Base-by-base conservation (phyloP, 139 green algal species). In the Trebouxia sp. region DNA sequence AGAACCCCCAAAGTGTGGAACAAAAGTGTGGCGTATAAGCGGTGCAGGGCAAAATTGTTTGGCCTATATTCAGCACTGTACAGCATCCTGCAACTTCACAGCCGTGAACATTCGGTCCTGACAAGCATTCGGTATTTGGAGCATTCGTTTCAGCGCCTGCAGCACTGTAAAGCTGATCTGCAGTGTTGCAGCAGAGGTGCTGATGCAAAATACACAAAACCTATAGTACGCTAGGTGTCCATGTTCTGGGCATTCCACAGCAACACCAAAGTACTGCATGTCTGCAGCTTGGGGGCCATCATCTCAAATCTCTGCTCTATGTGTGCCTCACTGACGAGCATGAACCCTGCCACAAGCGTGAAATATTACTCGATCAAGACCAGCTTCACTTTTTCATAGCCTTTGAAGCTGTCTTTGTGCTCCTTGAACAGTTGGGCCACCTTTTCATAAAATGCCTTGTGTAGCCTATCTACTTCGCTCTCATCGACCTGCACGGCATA, bases 371-470 rank as follows among this genome's bases (percentile, higher is more conserved):
- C 8, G 12, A 67, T 42, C 84, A 91, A 55, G 24, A 87, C 77
- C 0, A 92, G 56, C 72, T 79, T 53, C 7, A 87, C 82, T 26
- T 76, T 38, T 8, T 80, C 35, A 69, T 92, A 93, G 15, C 79
- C 83, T 7, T 89, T 84, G 66, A 93, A 93, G 53, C 51, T 77
- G 47, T 75, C 42, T 30, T 69, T 76, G 74, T 95, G 85, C 12
- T 78, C 67, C 22, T 69, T 35, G 62, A 83, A 95, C 41, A 96
- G 77, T 4, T 79, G 53, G 35, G 75, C 81, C 32, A 94, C 66
- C 0, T 80, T 65, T 0, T 17, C 48, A 74, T 95, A 96, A 80
- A 92, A 96, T 5, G 28, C 35, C 0, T 55, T 53, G 47, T 95
- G 92, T 65, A 91, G 56, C 1, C 37, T 76, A 8, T 90, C 83